Conservation (phyloP, 2,329 filamentous ascomycete genomes). For the Ceratocystis variospora region DNA sequence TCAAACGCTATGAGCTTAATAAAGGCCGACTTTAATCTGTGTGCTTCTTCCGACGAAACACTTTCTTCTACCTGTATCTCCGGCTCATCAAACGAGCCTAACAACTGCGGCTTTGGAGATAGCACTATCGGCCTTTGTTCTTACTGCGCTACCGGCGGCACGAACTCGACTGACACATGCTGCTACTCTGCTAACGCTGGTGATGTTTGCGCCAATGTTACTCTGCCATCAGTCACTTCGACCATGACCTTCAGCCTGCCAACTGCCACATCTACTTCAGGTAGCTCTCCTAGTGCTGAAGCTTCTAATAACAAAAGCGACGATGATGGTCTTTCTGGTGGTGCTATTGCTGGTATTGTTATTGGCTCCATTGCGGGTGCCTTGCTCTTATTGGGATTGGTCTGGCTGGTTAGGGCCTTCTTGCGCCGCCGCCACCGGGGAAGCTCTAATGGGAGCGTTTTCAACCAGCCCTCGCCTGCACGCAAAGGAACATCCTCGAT, state of each 20-base stretch:
- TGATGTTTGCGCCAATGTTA: conserved; percentile 58
- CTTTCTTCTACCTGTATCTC: conserved; percentile 61
- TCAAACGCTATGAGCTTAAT: conserved; percentile 60
- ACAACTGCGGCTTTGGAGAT: conserved; percentile 72
- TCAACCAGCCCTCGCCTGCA: conserved; percentile 81
- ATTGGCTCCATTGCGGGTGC: conserved; percentile 63
- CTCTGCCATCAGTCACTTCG: conserved; percentile 60
- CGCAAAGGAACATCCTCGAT: conserved; percentile 35
- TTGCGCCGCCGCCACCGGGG: conserved; percentile 41
- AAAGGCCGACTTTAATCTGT: conserved; percentile 82
- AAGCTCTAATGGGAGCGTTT: conserved; percentile 52
- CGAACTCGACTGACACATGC: conserved; percentile 89
- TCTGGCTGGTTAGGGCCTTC: conserved; percentile 52
- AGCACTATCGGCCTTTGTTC: conserved; percentile 66
- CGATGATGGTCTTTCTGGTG: conserved; percentile 49
- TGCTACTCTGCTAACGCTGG: conserved; percentile 73
- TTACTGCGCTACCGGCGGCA: conserved; percentile 70
- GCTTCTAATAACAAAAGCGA: conserved; percentile 22
- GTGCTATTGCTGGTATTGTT: conserved; percentile 80
- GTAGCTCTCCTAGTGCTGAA: conserved; percentile 27
- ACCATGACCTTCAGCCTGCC: conserved; percentile 46
- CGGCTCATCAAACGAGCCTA: conserved; percentile 64
- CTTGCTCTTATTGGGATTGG: conserved; percentile 51
- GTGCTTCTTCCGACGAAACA: conserved; percentile 66
- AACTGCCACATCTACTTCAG: conserved; percentile 34